Evolutionary conservation across 2,329 filamentous ascomycete species (phyloP).

Genomic region (Sclerotinia minor): DNA sequence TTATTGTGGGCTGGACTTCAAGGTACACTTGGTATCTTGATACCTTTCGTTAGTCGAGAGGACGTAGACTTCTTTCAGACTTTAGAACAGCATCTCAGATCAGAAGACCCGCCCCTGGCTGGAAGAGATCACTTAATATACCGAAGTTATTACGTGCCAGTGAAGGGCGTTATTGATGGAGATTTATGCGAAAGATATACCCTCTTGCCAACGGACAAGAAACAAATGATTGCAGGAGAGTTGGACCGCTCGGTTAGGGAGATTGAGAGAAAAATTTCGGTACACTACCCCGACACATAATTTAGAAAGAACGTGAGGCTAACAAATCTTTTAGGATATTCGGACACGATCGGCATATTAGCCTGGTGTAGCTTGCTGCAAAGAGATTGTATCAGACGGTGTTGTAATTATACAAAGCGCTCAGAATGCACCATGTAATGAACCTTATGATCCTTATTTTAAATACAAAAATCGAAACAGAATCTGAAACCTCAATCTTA

Average conservation of each 20-base stretch:
- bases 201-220: conserved; percentile 80
- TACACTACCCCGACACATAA: conserved; percentile 42
- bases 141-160: conserved; percentile 90
- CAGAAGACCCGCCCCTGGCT: conserved; percentile 82
- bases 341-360: conserved; percentile 56
- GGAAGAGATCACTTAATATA: conserved; percentile 96
- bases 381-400: conserved; percentile 55
- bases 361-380: conserved; percentile 24
- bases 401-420: conserved; percentile 61
- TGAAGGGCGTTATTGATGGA: conserved; percentile 95
- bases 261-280: conserved; percentile 93
- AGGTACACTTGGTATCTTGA: conserved; percentile 88
- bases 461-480: conserved; percentile 3
- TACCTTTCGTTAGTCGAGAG: conserved; percentile 88
- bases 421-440: neutral
- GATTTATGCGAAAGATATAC: conserved; percentile 93
- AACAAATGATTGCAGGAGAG: conserved; percentile 92
- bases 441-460: conserved; percentile 7
- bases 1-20: conserved; percentile 93
- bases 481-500: neutral
- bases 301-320: conserved; percentile 26
- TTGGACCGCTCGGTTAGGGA: conserved; percentile 86
- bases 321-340: conserved; percentile 50
- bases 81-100: conserved; percentile 82
- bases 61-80: conserved; percentile 98